Base-by-base conservation (phyloP, 2,329 filamentous ascomycete genomes). In the Berkeleyomyces rouxiae region DNA sequence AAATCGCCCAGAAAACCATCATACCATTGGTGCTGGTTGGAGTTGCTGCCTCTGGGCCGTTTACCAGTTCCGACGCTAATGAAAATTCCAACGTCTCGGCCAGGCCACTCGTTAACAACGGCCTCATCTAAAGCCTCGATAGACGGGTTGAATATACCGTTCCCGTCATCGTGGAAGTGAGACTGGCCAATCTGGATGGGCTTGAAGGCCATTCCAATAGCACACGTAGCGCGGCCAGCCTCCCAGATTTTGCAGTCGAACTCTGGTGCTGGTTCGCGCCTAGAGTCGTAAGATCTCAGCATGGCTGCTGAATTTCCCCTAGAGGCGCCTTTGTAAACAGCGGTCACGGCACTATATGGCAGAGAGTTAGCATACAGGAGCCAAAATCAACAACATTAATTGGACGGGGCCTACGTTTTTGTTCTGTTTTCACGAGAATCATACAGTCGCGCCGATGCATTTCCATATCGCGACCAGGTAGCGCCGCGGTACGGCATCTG, bases 241-340 rank as follows among this genome's bases (percentile, higher is more conserved):
- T 99, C 86, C 93, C 93, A 99, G 63, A 99, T 93, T 55, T 86
- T 95, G 74, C 91, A 96, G 70, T 96, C 88, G 66, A 90, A 92
- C 72, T 96, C 91, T 2, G 92, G 88, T 0, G 90, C 82, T 0
- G 91, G 87, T 72, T 97, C 93, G 72, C 87, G 90, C 69, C 92
- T 82, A 13, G 93, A 97, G 72, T 97, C 92, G 74, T 99, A 99
- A 1, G 92, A 97, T 67, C 93, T 86, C 62, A 99, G 77, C 64
- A 97, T 74, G 7, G 85, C 85, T 2, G 91, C 81, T 1, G 82
- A 78, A 5, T 82, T 81, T 46, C 83, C 82, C 67, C 82, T 84
- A 3, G 79, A 79, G 0, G 89, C 91, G 53, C 90, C 90, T 74
- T 89, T 90, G 73, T 95, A 95, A 36, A 96, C 82, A 16, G 92